Conservation (phyloP, 495 filamentous ascomycete species). For the Aspergillus mulundensis region DNA sequence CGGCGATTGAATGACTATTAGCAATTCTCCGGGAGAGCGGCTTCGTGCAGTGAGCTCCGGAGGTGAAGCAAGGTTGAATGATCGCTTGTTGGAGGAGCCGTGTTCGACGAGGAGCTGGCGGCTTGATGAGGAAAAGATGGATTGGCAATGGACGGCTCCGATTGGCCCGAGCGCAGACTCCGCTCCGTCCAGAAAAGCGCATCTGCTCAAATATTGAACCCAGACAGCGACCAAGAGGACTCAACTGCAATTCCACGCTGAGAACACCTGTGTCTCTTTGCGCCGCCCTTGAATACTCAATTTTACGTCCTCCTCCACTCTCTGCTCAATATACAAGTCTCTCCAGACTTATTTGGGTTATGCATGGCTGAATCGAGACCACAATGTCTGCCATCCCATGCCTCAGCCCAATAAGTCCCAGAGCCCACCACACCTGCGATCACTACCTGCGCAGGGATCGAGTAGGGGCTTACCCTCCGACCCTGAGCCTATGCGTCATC, state of each 20-base stretch:
- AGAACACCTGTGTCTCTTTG: conserved; percentile 7
- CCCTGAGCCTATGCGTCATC: conserved; percentile 31
- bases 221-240: conserved; percentile 11
- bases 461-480: conserved; percentile 34
- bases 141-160: conserved; percentile 36
- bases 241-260: conserved; percentile 16
- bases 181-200: conserved; percentile 32
- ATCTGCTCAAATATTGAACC: conserved; percentile 14
- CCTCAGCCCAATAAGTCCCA: conserved; percentile 53
- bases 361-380: conserved; percentile 44
- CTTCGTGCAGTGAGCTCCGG: neutral
- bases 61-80: neutral
- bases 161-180: conserved; percentile 38
- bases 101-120: neutral
- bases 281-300: neutral
- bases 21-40: neutral
- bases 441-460: conserved; percentile 43
- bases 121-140: conserved; percentile 30
- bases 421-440: conserved; percentile 49
- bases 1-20: neutral
- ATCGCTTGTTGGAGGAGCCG: neutral
- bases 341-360: conserved; percentile 26
- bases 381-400: conserved; percentile 65
- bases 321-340: conserved; percentile 12
- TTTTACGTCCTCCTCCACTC: neutral